Evolutionary conservation across 208 protist genomes (phyloP), one percentile per base, ranked within the genome.

Genomic region (Trypanosomatidae sp.): DNA sequence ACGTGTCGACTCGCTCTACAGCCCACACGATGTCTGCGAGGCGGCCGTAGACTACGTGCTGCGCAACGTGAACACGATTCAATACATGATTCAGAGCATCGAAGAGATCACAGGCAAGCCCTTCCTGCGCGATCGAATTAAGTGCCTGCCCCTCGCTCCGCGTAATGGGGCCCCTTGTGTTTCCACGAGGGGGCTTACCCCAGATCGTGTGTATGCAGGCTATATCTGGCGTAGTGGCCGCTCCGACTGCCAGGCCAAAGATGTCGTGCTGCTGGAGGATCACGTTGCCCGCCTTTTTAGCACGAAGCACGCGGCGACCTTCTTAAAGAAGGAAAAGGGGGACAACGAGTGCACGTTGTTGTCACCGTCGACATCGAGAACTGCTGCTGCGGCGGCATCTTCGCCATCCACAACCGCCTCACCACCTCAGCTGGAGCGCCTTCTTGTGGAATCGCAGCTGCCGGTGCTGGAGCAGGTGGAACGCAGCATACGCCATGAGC

Each of bases 401-500:
- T 60, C 53, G 47, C 64, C 66, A 17, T 58, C 64, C 7, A 28
- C 52, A 1, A 62, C 36, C 30, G 4, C 50, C 0, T 30, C 47
- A 28, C 41, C 55, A 15, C 22, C 44, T 0, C 62, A 50, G 17
- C 70, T 75, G 74, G 50, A 73, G 39, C 65, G 62, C 22, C 69
- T 81, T 8, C 66, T 76, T 4, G 66, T 22, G 30, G 71, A 62
- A 43, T 74, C 81, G 10, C 74, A 85, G 62, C 65, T 73, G 53
- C 36, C 72, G 15, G 77, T 81, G 36, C 62, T 90, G 43, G 41
- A 83, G 30, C 77, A 87, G 50, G 81, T 91, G 13, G 92, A 96
- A 78, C 86, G 90, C 22, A 92, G 87, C 82, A 71, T 97, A n/a
- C 83, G 91, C 10, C 97, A 99, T 74, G 95, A 99, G 83, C 91